These are phyloP conservation scores for Leccinum subrobustum DNA, from an alignment of 1,284 basidiomycete genomes.

Conservation along the genomic window DNA sequence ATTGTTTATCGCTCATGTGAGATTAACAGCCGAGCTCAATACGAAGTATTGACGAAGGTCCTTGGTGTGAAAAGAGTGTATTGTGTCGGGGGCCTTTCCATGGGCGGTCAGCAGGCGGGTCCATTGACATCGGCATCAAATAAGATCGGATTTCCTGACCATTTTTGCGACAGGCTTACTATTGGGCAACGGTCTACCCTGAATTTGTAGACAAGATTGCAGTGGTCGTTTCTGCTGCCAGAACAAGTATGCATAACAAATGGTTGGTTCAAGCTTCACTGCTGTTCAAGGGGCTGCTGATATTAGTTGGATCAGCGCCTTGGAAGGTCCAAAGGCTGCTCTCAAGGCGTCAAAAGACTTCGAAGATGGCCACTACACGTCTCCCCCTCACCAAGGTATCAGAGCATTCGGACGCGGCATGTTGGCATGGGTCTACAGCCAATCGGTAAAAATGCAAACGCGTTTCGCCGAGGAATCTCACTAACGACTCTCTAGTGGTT, in stretches of 20 bases:
- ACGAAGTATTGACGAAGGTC: slow-evolving; percentile 50
- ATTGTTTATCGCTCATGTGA: neutral
- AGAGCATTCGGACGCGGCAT: slow-evolving; percentile 55
- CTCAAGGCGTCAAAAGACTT: slow-evolving; percentile 54
- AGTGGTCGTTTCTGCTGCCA: slow-evolving; percentile 32
- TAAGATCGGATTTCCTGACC: neutral
- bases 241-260: slow-evolving; percentile 56
- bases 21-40: slow-evolving; percentile 47
- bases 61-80: slow-evolving; percentile 47
- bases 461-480: neutral
- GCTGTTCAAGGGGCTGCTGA: neutral
- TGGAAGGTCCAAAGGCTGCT: slow-evolving; percentile 57
- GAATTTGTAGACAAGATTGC: slow-evolving; percentile 50
- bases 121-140: neutral
- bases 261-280: slow-evolving; percentile 37
- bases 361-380: slow-evolving; percentile 50
- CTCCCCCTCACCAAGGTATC: slow-evolving; percentile 45
- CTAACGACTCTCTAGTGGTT: slow-evolving; percentile 44
- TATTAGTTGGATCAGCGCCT: slow-evolving; percentile 39
- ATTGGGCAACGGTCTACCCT: slow-evolving; percentile 58
- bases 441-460: slow-evolving; percentile 38
- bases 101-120: slow-evolving; percentile 56
- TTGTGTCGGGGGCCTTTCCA: slow-evolving; percentile 56
- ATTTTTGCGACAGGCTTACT: slow-evolving; percentile 43
- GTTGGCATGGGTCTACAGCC: slow-evolving; percentile 55